Base-by-base conservation (phyloP, 495 filamentous ascomycete species). In the Aspergillus funiculosus region DNA sequence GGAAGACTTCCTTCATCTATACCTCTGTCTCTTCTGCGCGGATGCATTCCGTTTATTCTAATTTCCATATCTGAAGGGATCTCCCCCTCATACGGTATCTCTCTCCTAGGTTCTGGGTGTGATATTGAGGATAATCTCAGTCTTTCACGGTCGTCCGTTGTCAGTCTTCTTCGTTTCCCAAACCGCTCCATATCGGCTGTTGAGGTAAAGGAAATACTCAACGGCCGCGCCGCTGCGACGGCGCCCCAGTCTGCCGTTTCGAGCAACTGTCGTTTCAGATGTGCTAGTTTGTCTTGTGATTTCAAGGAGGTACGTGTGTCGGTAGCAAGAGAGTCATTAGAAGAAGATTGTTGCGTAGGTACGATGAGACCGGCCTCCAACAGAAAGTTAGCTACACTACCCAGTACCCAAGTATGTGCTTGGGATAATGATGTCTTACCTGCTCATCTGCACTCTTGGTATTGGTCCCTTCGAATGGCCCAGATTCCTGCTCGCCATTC, bases 161-260 rank as follows among this genome's bases (percentile, higher is more conserved):
- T 68, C 21, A 72, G 32, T 54, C 48, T 65, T 13, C 68, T 50
- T 39, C 68, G 52, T 49, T 64, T 70, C 3, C 67, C 68, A 54
- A 72, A 66, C 15, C 47, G 52, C 38, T 57, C 60, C 2, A 57
- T 28, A 32, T 66, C 61, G n/a, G 60, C 57, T 5, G 34, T 38
- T 0, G 57, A 40, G 3, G 59, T 44, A 32, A 70, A 70, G 11
- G 53, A 13, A 5, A 73, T 51, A 3, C 60, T 48, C 7, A 71
- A 39, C 6, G 69, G 66, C 36, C 62, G 64, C 10, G 66, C 44
- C 1, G 50, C 54, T 7, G 59, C 57, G 9, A 69, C 44, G 4
- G 53, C 58, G 14, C 59, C 67, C 69, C 67, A 69, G 49, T 71
- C 66, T 6, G 53, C 29, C 19, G 54, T 55, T 48, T 64, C 32